phyloP scores from a whole-genome alignment of 257 asterid species.

The Paulownia fortunei region DNA sequence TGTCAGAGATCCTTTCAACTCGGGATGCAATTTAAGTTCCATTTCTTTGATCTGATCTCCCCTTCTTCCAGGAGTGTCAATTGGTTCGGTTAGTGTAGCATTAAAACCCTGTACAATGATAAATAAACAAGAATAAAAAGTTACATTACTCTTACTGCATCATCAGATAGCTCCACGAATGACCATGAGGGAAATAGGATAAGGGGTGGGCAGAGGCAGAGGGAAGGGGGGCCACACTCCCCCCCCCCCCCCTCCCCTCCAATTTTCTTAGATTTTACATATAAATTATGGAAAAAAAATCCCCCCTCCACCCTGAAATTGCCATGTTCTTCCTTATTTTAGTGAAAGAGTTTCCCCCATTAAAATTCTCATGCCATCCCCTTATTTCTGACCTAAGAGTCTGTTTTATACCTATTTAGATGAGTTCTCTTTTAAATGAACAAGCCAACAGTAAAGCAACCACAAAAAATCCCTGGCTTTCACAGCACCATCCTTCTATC shows the following conservation, averaged over 20 bases:
- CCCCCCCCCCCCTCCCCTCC: not conserved
- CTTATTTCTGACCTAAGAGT: not conserved
- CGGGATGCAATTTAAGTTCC: constrained; percentile 93
- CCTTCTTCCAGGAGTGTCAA: constrained; percentile 83
- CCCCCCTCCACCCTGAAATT: not conserved
- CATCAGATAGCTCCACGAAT: not conserved
- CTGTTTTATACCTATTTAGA: no score
- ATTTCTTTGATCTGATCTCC: constrained; percentile 96
- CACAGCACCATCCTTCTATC: no score
- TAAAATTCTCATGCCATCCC: not conserved
- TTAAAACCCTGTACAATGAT: constrained; percentile 75
- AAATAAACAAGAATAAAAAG: constrained; percentile 23
- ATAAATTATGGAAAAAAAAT: not conserved
- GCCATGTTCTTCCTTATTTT: not conserved
- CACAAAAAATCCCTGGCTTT: no score
- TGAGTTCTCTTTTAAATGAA: no score
- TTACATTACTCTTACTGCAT: not conserved
- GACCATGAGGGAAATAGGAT: not conserved
- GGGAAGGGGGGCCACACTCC: not conserved
- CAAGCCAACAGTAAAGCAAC: no score
- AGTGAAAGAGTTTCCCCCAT: not conserved
- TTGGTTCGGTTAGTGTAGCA: constrained; percentile 81
- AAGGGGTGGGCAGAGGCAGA: not conserved
- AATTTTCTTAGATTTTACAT: not conserved
- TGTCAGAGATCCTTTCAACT: constrained; percentile 66